Percentiles rank a stretch among this genome's conserved stretches.
phyloP scores from a whole-genome alignment of 352 stramenopile genomes.

The Thalassiosira hispida region DNA sequence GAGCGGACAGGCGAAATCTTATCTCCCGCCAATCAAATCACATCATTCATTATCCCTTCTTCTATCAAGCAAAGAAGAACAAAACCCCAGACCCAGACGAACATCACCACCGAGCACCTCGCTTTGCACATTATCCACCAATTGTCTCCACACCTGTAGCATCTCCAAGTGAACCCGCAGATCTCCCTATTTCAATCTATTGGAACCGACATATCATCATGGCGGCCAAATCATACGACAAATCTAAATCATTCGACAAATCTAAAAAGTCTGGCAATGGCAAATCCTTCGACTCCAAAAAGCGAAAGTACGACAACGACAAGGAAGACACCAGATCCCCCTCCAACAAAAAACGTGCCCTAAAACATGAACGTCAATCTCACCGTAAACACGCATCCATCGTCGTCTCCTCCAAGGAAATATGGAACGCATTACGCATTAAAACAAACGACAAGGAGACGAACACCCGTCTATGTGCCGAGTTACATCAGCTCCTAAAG shows the following conservation, averaged over 20 bases:
- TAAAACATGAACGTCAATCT: constrained; percentile 94
- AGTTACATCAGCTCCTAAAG: constrained; percentile 88
- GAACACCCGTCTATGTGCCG: constrained; percentile 77
- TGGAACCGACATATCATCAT: constrained; percentile 18
- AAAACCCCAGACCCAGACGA: too few species aligned
- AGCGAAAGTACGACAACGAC: constrained; percentile 44
- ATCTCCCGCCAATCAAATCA: too few species aligned
- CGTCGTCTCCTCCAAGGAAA: constrained; percentile 91
- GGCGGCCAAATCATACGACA: constrained; percentile 18
- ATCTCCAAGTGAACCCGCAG: too few species aligned
- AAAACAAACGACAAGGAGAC: constrained; percentile 88
- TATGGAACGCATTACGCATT: constrained; percentile 95
- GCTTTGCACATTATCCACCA: too few species aligned
- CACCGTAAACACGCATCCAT: constrained; percentile 92
- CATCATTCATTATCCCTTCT: too few species aligned
- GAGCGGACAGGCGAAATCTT: too few species aligned
- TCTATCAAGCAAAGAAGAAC: too few species aligned
- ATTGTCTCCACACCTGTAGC: too few species aligned
- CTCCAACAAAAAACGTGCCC: constrained; percentile 66
- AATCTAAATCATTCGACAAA: constrained; percentile 15
- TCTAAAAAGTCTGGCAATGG: not conserved
- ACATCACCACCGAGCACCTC: too few species aligned
- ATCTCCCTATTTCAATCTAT: too few species aligned
- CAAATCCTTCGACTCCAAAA: constrained; percentile 19
- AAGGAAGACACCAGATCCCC: constrained; percentile 23